Percentiles rank a stretch among this genome's conserved stretches.
Conservation (phyloP, 1,139 yeast species). For the Tardiomyces depauwii region DNA sequence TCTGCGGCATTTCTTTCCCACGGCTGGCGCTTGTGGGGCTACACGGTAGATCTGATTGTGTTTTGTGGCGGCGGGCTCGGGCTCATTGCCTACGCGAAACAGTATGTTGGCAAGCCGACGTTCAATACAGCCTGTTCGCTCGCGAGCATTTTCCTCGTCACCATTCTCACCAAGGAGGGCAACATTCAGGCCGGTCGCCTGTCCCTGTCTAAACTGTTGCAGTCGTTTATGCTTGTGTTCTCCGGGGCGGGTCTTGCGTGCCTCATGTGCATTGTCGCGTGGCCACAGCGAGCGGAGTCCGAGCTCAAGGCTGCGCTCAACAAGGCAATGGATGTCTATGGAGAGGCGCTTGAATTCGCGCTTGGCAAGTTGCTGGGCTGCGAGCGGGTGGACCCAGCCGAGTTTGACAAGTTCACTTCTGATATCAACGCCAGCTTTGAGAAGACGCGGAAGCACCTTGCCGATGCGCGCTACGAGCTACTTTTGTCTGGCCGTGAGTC, state of each 20-base stretch:
- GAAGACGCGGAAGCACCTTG: slow-evolving; percentile 34
- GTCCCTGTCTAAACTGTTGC: slow-evolving; percentile 45
- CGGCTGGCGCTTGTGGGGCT: slow-evolving; percentile 43
- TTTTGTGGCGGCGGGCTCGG: slow-evolving; percentile 52
- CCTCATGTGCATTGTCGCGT: slow-evolving; percentile 43
- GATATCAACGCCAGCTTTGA: slow-evolving; percentile 33
- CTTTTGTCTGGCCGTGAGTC: slow-evolving; percentile 40
- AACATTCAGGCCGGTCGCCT: slow-evolving; percentile 49
- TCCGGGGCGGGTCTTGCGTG: slow-evolving; percentile 55
- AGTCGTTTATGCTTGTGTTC: slow-evolving; percentile 48
- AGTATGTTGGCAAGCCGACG: slow-evolving; percentile 52
- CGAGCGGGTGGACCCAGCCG: slow-evolving; percentile 31
- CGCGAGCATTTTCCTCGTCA: slow-evolving; percentile 60
- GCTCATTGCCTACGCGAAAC: slow-evolving; percentile 56
- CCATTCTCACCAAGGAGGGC: slow-evolving; percentile 72
- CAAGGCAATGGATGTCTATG: slow-evolving; percentile 43
- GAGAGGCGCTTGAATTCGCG: slow-evolving; percentile 39
- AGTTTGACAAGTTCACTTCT: slow-evolving; percentile 30
- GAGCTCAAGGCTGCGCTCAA: slow-evolving; percentile 38
- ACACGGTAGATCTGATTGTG: slow-evolving; percentile 41
- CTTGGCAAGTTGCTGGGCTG: slow-evolving; percentile 47
- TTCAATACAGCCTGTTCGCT: slow-evolving; percentile 75
- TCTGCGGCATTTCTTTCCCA: slow-evolving; percentile 37
- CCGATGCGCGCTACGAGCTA: slow-evolving; percentile 56
- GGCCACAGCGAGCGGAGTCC: slow-evolving; percentile 52